Evolutionary conservation across 805 yeast species (phyloP).

Genomic region (Candida sithepensis): DNA sequence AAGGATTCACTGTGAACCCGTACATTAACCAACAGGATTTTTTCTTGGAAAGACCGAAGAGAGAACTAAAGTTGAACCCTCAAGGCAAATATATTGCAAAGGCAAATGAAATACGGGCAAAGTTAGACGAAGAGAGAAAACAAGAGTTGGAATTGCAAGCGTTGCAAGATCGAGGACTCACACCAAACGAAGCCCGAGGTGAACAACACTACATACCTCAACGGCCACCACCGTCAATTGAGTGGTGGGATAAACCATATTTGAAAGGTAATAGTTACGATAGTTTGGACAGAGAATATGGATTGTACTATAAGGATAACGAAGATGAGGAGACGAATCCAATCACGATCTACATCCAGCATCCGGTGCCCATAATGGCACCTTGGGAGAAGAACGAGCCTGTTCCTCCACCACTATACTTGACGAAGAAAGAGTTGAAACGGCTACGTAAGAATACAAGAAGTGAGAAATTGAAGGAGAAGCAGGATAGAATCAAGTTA

Average conservation of each 20-base stretch:
- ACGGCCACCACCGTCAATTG: conserved; percentile 67
- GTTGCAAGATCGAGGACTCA: conserved; percentile 37
- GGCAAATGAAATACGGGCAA: conserved; percentile 50
- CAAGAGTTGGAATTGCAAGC: conserved; percentile 30
- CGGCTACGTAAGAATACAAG: conserved; percentile 70
- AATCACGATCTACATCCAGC: conserved; percentile 71
- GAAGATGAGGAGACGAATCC: conserved; percentile 41
- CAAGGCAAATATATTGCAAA: conserved; percentile 60
- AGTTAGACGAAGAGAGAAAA: conserved; percentile 31
- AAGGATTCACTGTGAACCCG: conserved; percentile 31
- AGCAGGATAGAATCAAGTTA: conserved; percentile 70
- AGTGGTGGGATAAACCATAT: conserved; percentile 87
- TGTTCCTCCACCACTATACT: conserved; percentile 44
- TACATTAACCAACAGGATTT: conserved; percentile 30
- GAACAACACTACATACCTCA: conserved; percentile 51
- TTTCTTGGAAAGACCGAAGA: conserved; percentile 19
- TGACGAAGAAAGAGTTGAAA: conserved; percentile 77
- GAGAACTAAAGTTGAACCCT: conserved; percentile 50
- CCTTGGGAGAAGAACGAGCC: conserved; percentile 48
- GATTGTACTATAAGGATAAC: conserved; percentile 33
- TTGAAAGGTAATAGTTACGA: conserved; percentile 36
- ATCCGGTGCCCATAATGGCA: conserved; percentile 66
- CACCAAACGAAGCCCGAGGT: conserved; percentile 49
- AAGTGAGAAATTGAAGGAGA: conserved; percentile 56
- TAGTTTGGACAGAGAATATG: conserved; percentile 27